phyloP scores from a whole-genome alignment of 2,329 filamentous ascomycete genomes.

The Fusarium torulosum region DNA sequence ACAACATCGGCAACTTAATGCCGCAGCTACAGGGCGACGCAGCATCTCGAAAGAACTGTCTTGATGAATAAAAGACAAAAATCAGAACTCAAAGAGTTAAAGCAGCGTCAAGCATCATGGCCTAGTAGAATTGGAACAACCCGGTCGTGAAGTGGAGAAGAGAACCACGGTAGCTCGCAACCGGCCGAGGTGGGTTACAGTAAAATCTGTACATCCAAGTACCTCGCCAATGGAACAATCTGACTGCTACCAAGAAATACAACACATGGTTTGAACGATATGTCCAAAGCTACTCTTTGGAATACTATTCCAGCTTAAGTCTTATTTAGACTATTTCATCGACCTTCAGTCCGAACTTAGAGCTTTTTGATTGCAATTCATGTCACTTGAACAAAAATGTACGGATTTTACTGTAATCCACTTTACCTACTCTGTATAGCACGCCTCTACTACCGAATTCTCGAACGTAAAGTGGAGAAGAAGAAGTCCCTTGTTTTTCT shows the following conservation, averaged over 20 bases:
- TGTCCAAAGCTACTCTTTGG: neutral
- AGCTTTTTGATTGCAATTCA: neutral
- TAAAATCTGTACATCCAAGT: conserved; percentile 1
- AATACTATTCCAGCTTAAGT: too few relatives aligned
- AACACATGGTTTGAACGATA: neutral
- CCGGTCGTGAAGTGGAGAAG: conserved; percentile 33
- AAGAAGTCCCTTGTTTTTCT: conserved; percentile 15
- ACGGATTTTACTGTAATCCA: neutral
- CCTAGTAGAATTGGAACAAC: conserved; percentile 16
- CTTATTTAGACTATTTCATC: too few relatives aligned
- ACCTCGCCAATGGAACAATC: neutral
- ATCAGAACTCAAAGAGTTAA: conserved; percentile 6
- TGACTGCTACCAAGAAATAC: neutral
- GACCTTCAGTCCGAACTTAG: neutral
- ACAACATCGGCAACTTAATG: conserved; percentile 51
- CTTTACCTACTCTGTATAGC: too few relatives aligned
- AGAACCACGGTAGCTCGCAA: conserved; percentile 16
- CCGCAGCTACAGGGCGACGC: conserved; percentile 48
- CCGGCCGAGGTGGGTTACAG: conserved; percentile 4
- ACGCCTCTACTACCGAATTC: neutral
- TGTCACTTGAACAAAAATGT: neutral
- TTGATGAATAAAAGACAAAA: conserved; percentile 5
- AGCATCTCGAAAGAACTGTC: conserved; percentile 45
- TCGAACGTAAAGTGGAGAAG: conserved; percentile 15
- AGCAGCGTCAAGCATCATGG: conserved; percentile 20